Evolutionary conservation across 305 asterid genomes (phyloP), one percentile per base, ranked within the genome.

Genomic region (Euphrasia arctica): DNA sequence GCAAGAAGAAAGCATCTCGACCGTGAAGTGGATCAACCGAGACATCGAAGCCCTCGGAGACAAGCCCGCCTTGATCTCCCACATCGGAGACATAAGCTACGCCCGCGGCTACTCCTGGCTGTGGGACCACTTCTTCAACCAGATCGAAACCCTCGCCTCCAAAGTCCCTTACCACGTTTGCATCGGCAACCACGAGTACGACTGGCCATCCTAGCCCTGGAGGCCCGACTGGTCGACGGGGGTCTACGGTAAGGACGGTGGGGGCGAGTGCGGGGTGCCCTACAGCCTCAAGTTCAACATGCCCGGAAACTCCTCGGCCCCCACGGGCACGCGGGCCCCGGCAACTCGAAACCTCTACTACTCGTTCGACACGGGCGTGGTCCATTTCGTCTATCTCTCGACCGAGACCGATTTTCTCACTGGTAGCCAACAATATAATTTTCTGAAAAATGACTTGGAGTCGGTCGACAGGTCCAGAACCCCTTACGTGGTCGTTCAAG

Each of bases 211-310:
- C 39, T 96, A 93, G 77, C 97, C 96, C 13, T 93, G 96, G 96
- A 90, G 65, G 64, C 96, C 97, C 2, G 95, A 88, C 10, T 93
- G 99, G 97, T 63, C 99, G 36, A 57, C 57, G 15, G 36, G 65
- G 0, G 74, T 80, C 28, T 93, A 86, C 49, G 87, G 89, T 25
- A 86, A 58, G 63, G 99, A 93, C 12, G 99, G 97, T 31, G 99
- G 97, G 15, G 97, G 99, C 28, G 99, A 93, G 69, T 93, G 97
- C 70, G 97, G 99, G 61, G 95, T 93, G 12, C 96, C 97, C 18
- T 93, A 90, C 52, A 84, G 96, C 74, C 82, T 86, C 25, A 75
- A 85, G 65, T 88, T 93, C 70, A 85, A 78, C 80, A 93, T 93
- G 99, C 99, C 95, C 4, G 97, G 99, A 52, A 83, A 86, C 64